Conservation (phyloP, 345 rosid species). For the Eucalyptus urophylla region DNA sequence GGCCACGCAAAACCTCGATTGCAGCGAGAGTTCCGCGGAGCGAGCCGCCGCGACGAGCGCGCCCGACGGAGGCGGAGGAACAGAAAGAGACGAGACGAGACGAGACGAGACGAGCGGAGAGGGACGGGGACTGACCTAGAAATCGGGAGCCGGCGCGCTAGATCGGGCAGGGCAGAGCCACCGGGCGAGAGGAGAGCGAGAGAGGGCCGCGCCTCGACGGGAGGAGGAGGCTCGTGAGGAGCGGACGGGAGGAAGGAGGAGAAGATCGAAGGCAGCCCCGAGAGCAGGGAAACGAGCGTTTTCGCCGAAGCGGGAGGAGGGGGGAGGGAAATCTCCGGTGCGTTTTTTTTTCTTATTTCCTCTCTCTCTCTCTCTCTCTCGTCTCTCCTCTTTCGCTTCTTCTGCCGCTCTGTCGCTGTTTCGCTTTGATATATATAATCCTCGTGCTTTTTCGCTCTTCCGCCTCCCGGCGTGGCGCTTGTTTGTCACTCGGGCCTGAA, state of each 20-base stretch:
- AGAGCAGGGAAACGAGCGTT: neutral
- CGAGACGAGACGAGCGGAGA: neutral
- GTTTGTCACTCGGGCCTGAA: neutral
- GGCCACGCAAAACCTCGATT: neutral
- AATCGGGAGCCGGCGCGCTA: neutral
- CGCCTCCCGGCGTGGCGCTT: neutral
- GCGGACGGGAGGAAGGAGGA: neutral
- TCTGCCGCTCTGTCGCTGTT: neutral
- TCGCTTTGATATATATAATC: neutral
- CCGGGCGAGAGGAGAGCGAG: neutral
- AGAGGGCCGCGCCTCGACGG: neutral
- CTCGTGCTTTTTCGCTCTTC: neutral
- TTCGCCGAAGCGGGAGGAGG: neutral
- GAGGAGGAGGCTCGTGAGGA: neutral
- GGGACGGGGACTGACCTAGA: neutral
- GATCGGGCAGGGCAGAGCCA: conserved; percentile 22
- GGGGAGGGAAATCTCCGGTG: neutral
- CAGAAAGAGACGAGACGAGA: neutral
- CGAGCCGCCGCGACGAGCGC: neutral
- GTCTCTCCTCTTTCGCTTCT: neutral
- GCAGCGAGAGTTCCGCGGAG: neutral
- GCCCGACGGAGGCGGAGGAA: neutral
- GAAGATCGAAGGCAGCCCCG: neutral
- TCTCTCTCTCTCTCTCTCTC: neutral
- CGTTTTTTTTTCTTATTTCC: conserved; percentile 9